A percentile compares a stretch with the other conserved stretches of the same genome.
Evolutionary conservation across 805 yeast genomes (phyloP).

Genomic region (Nakazawaea ernobii): DNA sequence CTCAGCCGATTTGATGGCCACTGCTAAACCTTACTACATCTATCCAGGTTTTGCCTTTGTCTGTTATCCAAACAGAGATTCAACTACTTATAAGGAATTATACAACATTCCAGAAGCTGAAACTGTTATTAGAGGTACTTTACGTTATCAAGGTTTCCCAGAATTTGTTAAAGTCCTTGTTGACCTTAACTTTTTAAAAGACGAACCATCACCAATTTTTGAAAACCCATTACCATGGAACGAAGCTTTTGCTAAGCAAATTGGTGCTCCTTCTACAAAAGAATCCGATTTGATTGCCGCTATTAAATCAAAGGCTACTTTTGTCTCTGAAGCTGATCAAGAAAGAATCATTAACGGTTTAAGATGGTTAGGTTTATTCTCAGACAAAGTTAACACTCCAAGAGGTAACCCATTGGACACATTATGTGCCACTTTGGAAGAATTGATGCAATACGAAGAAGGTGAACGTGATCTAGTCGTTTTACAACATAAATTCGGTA

Average conservation of each 20-base stretch:
- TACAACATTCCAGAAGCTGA: constrained; percentile 96
- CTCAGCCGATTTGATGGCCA: constrained; percentile 89
- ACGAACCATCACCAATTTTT: constrained; percentile 59
- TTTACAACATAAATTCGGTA: constrained; percentile 96
- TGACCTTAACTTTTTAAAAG: constrained; percentile 88
- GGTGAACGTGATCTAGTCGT: constrained; percentile 94
- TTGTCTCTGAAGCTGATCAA: constrained; percentile 78
- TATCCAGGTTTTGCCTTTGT: constrained; percentile 95
- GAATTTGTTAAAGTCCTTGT: constrained; percentile 94
- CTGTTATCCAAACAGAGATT: constrained; percentile 97
- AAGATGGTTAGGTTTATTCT: constrained; percentile 91
- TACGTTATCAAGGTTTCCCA: constrained; percentile 98
- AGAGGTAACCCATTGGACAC: constrained; percentile 95
- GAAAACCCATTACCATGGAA: constrained; percentile 69
- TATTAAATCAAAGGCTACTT: constrained; percentile 71
- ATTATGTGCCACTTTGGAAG: constrained; percentile 92
- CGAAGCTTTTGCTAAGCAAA: constrained; percentile 69
- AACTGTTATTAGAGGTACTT: constrained; percentile 93
- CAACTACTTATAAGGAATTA: constrained; percentile 86
- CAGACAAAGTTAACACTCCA: constrained; percentile 70
- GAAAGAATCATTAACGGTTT: constrained; percentile 83
- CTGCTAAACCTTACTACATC: constrained; percentile 92
- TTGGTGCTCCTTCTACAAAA: constrained; percentile 65
- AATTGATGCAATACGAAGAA: constrained; percentile 91
- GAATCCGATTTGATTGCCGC: constrained; percentile 72